These are phyloP conservation scores for Coniophora puteana DNA, from an alignment of 1,284 basidiomycete genomes.

Conservation along the genomic window DNA sequence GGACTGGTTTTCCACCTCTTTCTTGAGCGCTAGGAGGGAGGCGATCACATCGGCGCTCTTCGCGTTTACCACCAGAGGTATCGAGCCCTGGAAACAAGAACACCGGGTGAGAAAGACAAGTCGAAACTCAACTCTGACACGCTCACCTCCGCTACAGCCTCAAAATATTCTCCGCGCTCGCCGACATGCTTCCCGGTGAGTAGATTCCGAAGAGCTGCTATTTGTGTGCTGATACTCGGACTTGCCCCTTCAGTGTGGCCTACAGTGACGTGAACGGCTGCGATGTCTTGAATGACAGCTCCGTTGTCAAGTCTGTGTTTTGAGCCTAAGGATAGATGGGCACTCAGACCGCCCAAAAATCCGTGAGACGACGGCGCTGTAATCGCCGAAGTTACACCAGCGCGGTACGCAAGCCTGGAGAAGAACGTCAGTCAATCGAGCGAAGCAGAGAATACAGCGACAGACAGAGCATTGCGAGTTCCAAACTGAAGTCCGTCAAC, in stretches of 20 bases:
- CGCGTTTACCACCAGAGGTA: slow-evolving; percentile 55
- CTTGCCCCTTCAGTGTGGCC: slow-evolving; percentile 27
- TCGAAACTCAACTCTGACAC: not conserved
- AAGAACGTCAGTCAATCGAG: slow-evolving; percentile 3
- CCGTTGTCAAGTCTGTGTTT: slow-evolving; percentile 59
- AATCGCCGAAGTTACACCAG: slow-evolving; percentile 58
- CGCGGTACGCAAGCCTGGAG: slow-evolving; percentile 53
- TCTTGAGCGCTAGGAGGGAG: slow-evolving; percentile 71
- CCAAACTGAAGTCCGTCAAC: slow-evolving; percentile 75
- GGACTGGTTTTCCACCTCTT: slow-evolving; percentile 53
- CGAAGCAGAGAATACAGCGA: slow-evolving; percentile 11
- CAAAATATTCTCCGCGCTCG: slow-evolving; percentile 51
- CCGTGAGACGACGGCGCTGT: slow-evolving; percentile 54
- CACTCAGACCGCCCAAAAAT: slow-evolving; percentile 66
- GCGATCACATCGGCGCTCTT: slow-evolving; percentile 76
- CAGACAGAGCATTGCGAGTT: slow-evolving; percentile 71
- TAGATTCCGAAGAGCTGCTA: slow-evolving; percentile 59
- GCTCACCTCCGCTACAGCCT: slow-evolving; percentile 37
- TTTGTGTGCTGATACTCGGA: slow-evolving; percentile 59
- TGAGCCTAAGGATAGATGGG: slow-evolving; percentile 62
- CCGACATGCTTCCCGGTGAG: slow-evolving; percentile 47
- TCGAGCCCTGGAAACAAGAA: slow-evolving; percentile 34
- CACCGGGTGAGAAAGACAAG: not conserved
- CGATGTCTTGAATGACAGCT: slow-evolving; percentile 61
- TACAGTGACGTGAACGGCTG: slow-evolving; percentile 58